Base-by-base conservation (phyloP, 108 stramenopile species). In the Seminavis robusta region DNA sequence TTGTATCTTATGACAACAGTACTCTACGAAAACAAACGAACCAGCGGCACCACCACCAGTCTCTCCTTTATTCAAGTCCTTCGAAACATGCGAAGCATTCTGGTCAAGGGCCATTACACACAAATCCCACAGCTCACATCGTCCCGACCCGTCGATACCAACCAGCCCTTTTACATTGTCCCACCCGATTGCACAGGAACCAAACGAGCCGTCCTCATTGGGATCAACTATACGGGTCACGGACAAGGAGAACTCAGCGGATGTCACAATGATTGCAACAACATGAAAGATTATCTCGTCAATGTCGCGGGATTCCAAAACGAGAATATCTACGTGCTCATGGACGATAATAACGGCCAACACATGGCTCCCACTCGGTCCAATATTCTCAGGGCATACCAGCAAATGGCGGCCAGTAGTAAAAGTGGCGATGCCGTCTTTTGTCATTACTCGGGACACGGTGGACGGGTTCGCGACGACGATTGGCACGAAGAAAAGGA, bases 211-310 rank as follows among this genome's bases (percentile, higher is more conserved):
- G 63, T 92, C 8, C 68, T 92, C 69, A 76, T 92, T 52, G 84
- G 91, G 23, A 95, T 95, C 62, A 95, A 95, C 73, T 95, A 95
- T 29, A 24, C 44, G 0, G 77, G 77, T 44, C 80, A 92, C 49
- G n/a, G n/a, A n/a, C 60, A 75, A 21, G 85, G 85, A 13, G 81
- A 86, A 52, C 65, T 94, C 24, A 49, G 37, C 33, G 92, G 92
- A 20, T 91, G 92, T 63, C 88, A 89, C 77, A 90, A 89, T 53
- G 94, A 95, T 59, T 87, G 83, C n/a, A n/a, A n/a, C n/a, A n/a
- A n/a, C n/a, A n/a, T n/a, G n/a, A 51, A 72, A 55, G 53, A 84
- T 21, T 96, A 94, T 71, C 76, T 94, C 51, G 80, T 68, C 71
- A 63, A 82, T 26, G 86, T 86, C 9, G 81, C 86, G 39, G 89